These are phyloP conservation scores for Capillidium rhysosporum DNA, from an alignment of 371 early-diverging fungal species.

Conservation along the genomic window DNA sequence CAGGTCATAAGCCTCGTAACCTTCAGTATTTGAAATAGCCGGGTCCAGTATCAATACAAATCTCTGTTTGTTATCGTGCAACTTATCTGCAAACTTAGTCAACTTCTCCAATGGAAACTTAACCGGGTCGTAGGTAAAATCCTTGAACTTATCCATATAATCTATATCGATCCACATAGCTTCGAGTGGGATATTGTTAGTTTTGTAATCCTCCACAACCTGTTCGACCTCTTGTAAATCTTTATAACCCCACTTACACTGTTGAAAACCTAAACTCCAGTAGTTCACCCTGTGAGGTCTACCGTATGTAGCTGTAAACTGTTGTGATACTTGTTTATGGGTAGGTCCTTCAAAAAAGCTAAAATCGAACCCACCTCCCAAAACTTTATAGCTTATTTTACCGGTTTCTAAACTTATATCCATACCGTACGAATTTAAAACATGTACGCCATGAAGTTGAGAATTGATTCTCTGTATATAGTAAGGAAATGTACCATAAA, in stretches of 20 bases:
- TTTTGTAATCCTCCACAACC: constrained; percentile 25
- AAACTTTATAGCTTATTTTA: constrained; percentile 35
- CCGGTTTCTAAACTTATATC: constrained; percentile 29
- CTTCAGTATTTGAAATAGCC: constrained; percentile 18
- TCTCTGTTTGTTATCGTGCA: constrained; percentile 19
- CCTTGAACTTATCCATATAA: constrained; percentile 30
- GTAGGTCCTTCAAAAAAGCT: constrained; percentile 38
- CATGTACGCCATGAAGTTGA: constrained; percentile 28
- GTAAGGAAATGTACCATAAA: constrained; percentile 50
- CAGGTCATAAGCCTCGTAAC: constrained; percentile 20
- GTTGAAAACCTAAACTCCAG: constrained; percentile 7
- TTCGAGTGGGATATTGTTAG: constrained; percentile 38
- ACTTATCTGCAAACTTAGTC: constrained; percentile 9
- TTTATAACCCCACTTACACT: constrained; percentile 36
- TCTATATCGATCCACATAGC: constrained; percentile 56
- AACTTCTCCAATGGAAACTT: constrained; percentile 21
- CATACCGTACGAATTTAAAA: constrained; percentile 55
- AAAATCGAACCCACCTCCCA: constrained; percentile 44
- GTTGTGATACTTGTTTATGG: constrained; percentile 31
- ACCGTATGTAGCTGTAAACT: constrained; percentile 47
- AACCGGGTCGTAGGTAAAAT: constrained; percentile 24
- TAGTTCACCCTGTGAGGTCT: constrained; percentile 32
- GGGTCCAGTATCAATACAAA: constrained; percentile 33
- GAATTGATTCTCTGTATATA: constrained; percentile 44
- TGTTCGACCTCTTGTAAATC: constrained; percentile 27